Evolutionary conservation across 2,329 filamentous ascomycete genomes (phyloP), one percentile per base, ranked within the genome.

Genomic region (Zymoseptoria brevis): DNA sequence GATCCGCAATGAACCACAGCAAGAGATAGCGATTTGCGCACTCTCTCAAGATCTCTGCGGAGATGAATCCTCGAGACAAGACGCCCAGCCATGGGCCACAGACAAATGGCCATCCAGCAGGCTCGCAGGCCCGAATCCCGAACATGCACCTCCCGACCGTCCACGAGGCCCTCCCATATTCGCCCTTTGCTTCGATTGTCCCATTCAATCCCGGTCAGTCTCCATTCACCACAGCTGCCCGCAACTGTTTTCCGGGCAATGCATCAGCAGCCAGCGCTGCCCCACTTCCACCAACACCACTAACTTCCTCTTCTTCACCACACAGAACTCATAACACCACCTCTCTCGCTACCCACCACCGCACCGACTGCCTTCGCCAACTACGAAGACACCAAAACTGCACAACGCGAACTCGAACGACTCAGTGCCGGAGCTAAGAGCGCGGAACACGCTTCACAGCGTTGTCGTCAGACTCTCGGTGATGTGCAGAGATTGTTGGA

Each of bases 131-230:
- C 60, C 59, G 58, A 5, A 11, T 30, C 53, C 35, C 58, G 53
- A 57, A 56, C 50, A 55, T 66, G 35, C 67, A 64, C 26, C 59
- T 78, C 49, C 76, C 79, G 9, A 80, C 77, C 2, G 81, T 94
- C 11, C 82, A 87, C 58, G 88, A 94, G 70, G 89, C 89, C 29
- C 79, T 94, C 52, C 87, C 88, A n/a, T 92, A 86, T 74, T 89
- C 89, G 55, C 89, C 90, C 22, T 87, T 93, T 71, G 89, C 87
- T 54, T 90, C 88, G 3, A 87, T 92, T 54, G 81, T 89, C 56
- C 89, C 89, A 2, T 90, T 93, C 73, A 84, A 88, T 72, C 83
- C 88, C 65, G 85, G 89, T 91, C 75, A 65, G 76, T 73, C 60
- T 52, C 51, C 22, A n/a, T 53, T 56, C 30, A 52, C 35, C 26